Evolutionary conservation across 139 green algal genomes (phyloP), one percentile per base, ranked within the genome.

Genomic region (Micractinium sp.): DNA sequence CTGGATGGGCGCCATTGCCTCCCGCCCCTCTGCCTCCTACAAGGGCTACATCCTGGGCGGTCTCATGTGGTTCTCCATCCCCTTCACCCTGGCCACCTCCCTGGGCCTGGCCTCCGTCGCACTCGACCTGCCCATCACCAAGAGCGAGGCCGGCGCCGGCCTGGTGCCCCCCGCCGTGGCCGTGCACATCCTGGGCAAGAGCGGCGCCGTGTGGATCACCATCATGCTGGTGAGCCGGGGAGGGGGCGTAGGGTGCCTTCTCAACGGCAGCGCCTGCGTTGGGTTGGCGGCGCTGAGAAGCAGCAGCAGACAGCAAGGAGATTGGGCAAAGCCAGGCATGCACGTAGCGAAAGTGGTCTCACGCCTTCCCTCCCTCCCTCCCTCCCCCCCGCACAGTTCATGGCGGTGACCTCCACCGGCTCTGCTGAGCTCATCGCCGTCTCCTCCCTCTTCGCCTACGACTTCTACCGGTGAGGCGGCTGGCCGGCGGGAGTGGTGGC

Each of bases 21-120:
- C 96, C 88, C 95, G 94, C 63, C 96, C 96, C 60, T 96, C 94
- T 41, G 94, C 94, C 69, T 95, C 96, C 47, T 95, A 95, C 93
- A 96, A 80, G 74, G 93, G 95, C 66, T 98, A 98, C 92, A 89
- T 98, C 56, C 92, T 98, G 36, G 96, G 96, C 25, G 96, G 95
- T 31, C 86, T 98, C 25, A 96, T 96, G 89, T 98, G 97, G 97
- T 99, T 99, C 93, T 95, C 96, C 85, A 97, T 99, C 87, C 97
- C 97, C 75, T 99, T 99, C 94, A 96, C 97, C 18, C 93, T 99
- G 86, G 97, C 97, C 60, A 99, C 97, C 71, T 94, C 95, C 87
- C 92, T 99, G 82, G 97, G 97, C 53, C 93, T 99, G 20, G 96
- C 93, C 61, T 94, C 95, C 16, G 89, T 95, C 31, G 97, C 97